Evolutionary conservation across 1,284 basidiomycete genomes (phyloP).

Genomic region (Microbotryum silenes-acaulis): DNA sequence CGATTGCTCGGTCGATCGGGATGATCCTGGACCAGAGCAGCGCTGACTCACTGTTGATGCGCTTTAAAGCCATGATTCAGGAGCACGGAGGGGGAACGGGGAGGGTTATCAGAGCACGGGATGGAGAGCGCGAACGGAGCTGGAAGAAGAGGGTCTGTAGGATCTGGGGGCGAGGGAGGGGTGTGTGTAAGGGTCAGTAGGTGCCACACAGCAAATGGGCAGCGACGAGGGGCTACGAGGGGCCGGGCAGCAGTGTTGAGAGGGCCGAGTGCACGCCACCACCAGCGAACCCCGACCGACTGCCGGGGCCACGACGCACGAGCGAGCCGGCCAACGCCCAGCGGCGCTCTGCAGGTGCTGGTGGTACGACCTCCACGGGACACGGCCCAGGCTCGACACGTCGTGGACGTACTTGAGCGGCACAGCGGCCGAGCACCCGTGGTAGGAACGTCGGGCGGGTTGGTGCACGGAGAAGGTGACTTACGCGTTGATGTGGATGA

Average conservation of each 20-base stretch:
- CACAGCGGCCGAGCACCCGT: no score
- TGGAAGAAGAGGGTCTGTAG: neutral
- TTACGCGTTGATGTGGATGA: no score
- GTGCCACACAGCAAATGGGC: no score
- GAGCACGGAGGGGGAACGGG: neutral
- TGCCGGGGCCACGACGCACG: neutral
- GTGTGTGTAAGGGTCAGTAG: neutral
- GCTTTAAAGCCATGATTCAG: conserved; percentile 77
- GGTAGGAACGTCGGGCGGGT: no score
- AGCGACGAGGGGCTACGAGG: neutral
- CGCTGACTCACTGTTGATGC: conserved; percentile 78
- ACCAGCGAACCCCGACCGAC: neutral
- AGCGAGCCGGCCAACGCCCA: no score
- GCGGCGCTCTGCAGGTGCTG: no score
- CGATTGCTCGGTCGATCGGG: no score
- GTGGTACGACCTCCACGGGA: no score
- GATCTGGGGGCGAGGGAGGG: neutral
- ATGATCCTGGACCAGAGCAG: neutral
- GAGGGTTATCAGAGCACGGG: neutral
- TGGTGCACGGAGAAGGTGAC: no score
- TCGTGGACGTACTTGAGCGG: no score
- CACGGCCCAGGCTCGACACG: no score
- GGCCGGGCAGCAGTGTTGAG: neutral
- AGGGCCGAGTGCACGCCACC: neutral
- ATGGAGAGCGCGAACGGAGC: neutral